Evolutionary conservation across 345 rosid species (phyloP), one percentile per base, ranked within the genome.

Genomic region (Rhizophora apiculata): DNA sequence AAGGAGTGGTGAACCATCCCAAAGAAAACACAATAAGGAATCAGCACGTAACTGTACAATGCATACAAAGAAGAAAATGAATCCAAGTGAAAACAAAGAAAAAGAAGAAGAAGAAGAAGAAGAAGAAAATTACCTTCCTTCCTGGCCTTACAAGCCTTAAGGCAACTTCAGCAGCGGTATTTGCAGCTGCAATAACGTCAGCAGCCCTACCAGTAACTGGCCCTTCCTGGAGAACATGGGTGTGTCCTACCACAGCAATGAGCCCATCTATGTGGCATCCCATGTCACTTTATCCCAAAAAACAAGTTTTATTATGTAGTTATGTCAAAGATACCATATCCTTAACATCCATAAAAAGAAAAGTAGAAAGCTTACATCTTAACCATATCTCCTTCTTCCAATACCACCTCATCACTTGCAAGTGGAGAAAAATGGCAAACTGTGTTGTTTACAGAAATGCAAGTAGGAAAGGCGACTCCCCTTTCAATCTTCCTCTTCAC

Each of bases 221-320:
- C 1, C 96, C 97, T 32, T 76, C 86, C 73, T 88, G 97, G 68
- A 92, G 73, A 74, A 84, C 94, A 86, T 88, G 94, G 0, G 97
- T 96, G 60, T 90, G 98, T 2, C 82, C 99, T 73, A 92, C 97
- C 21, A 92, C 86, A 26, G 98, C 98, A 80, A 96, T 92, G 74
- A 96, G 90, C n/a, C 99, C 99, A 81, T 92, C 96, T 59, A 96
- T 92, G 70, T 96, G 99, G 62, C 97, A 92, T 26, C 99, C 99
- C 94, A 96, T 74, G 70, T 96, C 98, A 72, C 98, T 92, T 82
- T 65, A 81, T 56, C 22, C 27, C 0, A 34, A 34, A 15, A 34
- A 51, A 0, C 53, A 70, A 51, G 5, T 36, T 57, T 29, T 67
- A 72, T 22, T 20, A 49, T 67, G 13, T 20, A 66, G 16, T 15